A percentile compares a stretch with the other conserved stretches of the same genome.
Evolutionary conservation across 495 filamentous ascomycete species (phyloP).

Genomic region (Massariosphaeria phaeospora): DNA sequence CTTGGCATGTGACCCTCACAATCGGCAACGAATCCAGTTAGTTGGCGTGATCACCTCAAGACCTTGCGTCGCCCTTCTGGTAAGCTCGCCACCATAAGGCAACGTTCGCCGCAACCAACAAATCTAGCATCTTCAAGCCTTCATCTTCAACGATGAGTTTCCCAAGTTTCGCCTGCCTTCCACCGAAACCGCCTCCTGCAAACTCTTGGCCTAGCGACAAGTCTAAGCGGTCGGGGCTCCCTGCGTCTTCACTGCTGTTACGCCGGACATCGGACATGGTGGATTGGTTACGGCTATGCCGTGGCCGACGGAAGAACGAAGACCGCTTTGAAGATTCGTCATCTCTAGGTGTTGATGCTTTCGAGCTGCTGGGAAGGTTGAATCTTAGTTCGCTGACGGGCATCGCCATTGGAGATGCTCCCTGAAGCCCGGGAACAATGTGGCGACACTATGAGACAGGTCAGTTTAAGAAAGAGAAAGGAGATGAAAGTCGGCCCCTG

Average conservation of each 20-base stretch:
- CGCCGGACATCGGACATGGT: constrained; percentile 23
- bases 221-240: constrained; percentile 51
- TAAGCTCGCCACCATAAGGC: constrained; percentile 90
- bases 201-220: constrained; percentile 69
- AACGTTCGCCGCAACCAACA: constrained; percentile 86
- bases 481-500: too few relatives aligned
- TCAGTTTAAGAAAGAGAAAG: background rate
- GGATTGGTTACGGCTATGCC: constrained; percentile 18
- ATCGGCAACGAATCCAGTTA: background rate
- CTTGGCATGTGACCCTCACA: too few relatives aligned
- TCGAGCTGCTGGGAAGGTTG: constrained; percentile 47
- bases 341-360: constrained; percentile 21
- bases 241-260: constrained; percentile 14
- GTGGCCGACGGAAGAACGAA: constrained; percentile 29
- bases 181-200: constrained; percentile 74
- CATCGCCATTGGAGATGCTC: constrained; percentile 39
- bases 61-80: constrained; percentile 48
- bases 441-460: constrained; percentile 59
- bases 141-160: constrained; percentile 89
- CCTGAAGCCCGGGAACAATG: constrained; percentile 44
- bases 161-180: constrained; percentile 84
- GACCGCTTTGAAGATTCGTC: constrained; percentile 29
- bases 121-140: constrained; percentile 90
- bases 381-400: constrained; percentile 80
- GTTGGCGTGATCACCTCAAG: background rate